A percentile compares a stretch with the other conserved stretches of the same genome.
Evolutionary conservation across 106 monocot genomes (phyloP).

Genomic region (Acanthochlamys bracteata): DNA sequence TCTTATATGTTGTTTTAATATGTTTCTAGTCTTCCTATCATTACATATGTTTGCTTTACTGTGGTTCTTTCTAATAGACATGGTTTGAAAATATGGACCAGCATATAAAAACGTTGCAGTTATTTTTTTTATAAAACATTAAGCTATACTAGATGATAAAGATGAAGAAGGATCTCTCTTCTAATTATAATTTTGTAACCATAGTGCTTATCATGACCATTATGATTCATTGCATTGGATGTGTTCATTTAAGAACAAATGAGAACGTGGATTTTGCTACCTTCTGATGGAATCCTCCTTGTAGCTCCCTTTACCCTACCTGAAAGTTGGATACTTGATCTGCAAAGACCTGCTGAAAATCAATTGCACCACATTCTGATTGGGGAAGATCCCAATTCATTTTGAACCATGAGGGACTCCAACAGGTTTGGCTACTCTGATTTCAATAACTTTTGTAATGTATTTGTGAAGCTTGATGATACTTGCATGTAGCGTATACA

Average conservation of each 20-base stretch:
- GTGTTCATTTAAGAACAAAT: too few relatives aligned
- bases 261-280: not conserved
- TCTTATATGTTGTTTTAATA: slow-evolving; percentile 7
- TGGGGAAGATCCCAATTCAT: slow-evolving; percentile 83
- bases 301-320: slow-evolving; percentile 88
- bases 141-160: too few relatives aligned
- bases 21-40: not conserved
- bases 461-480: not conserved
- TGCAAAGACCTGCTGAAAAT: slow-evolving; percentile 52
- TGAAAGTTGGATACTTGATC: slow-evolving; percentile 82
- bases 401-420: slow-evolving; percentile 84
- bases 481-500: not conserved
- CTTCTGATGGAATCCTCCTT: slow-evolving; percentile 2
- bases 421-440: slow-evolving; percentile 51
- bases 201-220: too few relatives aligned
- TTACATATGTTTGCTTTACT: too few relatives aligned
- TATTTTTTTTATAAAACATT: too few relatives aligned
- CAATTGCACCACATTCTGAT: slow-evolving; percentile 78
- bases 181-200: too few relatives aligned
- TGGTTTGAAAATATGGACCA: too few relatives aligned
- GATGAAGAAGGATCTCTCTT: too few relatives aligned
- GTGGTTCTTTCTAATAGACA: too few relatives aligned
- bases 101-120: too few relatives aligned
- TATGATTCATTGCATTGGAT: too few relatives aligned
- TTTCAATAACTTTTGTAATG: not conserved